These are phyloP conservation scores for Colletotrichum incanum DNA, from an alignment of 2,329 filamentous ascomycete species.

Conservation along the genomic window DNA sequence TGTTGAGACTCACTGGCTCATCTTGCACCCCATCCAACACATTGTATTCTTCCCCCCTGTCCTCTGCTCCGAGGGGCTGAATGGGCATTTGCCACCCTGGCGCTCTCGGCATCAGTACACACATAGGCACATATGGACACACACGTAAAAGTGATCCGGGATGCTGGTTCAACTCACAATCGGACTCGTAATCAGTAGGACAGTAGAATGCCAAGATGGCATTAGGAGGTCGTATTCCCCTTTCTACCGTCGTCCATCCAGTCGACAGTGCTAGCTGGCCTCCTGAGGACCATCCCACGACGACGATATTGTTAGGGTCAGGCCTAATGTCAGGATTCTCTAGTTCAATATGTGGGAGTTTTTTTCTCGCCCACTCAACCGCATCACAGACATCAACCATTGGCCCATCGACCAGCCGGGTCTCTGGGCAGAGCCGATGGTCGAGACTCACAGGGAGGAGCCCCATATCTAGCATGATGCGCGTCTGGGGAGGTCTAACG, in stretches of 20 bases:
- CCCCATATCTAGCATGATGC: constrained; percentile 55
- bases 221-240: constrained; percentile 54
- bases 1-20: constrained; percentile 13
- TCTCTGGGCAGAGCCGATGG: constrained; percentile 66
- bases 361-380: constrained; percentile 55
- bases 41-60: constrained; percentile 46
- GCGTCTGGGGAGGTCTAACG: constrained; percentile 55
- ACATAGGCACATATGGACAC: not conserved
- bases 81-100: constrained; percentile 44
- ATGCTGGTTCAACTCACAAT: constrained; percentile 1
- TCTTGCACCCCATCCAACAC: constrained; percentile 47
- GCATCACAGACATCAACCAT: constrained; percentile 63
- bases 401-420: constrained; percentile 60
- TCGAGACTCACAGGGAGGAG: constrained; percentile 65
- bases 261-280: constrained; percentile 62
- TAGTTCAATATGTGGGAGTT: constrained; percentile 49
- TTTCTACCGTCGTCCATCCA: constrained; percentile 52
- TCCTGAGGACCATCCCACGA: constrained; percentile 65
- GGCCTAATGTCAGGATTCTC: constrained; percentile 39
- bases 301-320: constrained; percentile 54
- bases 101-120: not conserved
- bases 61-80: constrained; percentile 38
- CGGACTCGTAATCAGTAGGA: constrained; percentile 55
- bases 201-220: constrained; percentile 64
- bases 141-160: no score